Percentiles rank a stretch among this genome's conserved stretches.
phyloP scores from a whole-genome alignment of 1,284 basidiomycete genomes.

The Austroboletus rostrupii region DNA sequence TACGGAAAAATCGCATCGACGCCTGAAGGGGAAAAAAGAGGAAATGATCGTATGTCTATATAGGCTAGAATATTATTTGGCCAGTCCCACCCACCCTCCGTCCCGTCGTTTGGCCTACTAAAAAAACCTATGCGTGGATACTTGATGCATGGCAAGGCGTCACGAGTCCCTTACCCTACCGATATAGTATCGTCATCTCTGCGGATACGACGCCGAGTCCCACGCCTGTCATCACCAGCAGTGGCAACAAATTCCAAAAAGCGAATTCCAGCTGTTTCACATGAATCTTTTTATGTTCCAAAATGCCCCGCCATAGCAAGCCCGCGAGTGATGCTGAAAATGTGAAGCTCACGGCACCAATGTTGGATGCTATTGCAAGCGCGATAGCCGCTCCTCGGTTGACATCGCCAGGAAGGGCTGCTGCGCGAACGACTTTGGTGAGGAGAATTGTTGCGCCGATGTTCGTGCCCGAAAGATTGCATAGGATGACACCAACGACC shows the following conservation, averaged over 20 bases:
- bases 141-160: background rate
- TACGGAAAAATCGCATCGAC: too few relatives aligned
- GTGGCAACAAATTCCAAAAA: constrained; percentile 64
- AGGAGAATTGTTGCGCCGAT: constrained; percentile 95
- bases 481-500: constrained; percentile 67
- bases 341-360: constrained; percentile 89
- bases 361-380: constrained; percentile 82
- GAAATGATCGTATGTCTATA: background rate
- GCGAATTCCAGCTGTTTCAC: constrained; percentile 72
- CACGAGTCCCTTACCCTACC: background rate
- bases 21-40: too few relatives aligned
- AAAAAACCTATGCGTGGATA: background rate
- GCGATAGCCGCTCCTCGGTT: constrained; percentile 49
- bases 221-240: constrained; percentile 48
- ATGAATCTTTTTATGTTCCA: constrained; percentile 73
- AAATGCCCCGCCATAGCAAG: constrained; percentile 80
- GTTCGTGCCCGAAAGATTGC: constrained; percentile 91
- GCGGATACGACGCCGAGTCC: constrained; percentile 57
- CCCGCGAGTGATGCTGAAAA: constrained; percentile 91
- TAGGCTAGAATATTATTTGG: background rate
- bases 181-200: constrained; percentile 59
- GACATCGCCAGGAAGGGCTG: constrained; percentile 17
- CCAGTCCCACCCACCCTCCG: background rate
- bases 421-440: constrained; percentile 46
- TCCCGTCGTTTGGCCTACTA: background rate